Conservation (phyloP, 2,329 filamentous ascomycete species). For the Didymella exigua region DNA sequence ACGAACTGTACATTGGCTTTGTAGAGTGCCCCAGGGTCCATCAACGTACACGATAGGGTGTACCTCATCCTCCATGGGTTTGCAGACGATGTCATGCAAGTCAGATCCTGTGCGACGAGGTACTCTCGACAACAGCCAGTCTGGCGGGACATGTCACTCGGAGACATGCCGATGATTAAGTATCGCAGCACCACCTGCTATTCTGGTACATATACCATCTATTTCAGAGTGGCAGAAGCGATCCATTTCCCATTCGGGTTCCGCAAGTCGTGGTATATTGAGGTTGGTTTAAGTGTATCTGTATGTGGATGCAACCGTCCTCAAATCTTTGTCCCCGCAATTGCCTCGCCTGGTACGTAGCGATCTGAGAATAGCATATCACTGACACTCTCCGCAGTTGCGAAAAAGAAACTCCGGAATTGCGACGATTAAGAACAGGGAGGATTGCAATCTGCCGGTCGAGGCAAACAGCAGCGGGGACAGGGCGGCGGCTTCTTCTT, state of each 20-base stretch:
- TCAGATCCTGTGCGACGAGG: too few species aligned
- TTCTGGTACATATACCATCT: too few species aligned
- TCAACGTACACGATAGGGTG: too few species aligned
- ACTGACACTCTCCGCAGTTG: not conserved
- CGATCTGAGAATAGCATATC: not conserved
- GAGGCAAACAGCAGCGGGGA: not conserved
- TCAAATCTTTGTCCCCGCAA: not conserved
- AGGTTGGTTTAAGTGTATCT: not conserved
- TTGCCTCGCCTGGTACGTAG: too few species aligned
- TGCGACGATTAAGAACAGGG: not conserved
- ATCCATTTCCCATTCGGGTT: too few species aligned
- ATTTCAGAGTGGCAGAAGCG: too few species aligned
- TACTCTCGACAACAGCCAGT: not conserved
- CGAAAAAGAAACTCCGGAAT: not conserved
- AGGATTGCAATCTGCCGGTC: not conserved
- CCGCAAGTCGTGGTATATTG: not conserved
- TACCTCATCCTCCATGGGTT: too few species aligned
- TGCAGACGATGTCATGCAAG: too few species aligned
- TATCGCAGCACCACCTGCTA: too few species aligned
- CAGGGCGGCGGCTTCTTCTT: not conserved
- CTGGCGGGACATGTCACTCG: not conserved
- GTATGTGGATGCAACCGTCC: not conserved
- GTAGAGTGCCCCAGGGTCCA: too few species aligned
- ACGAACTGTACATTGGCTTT: too few species aligned
- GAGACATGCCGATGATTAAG: not conserved